These are phyloP conservation scores for Podaxis pistillaris DNA, from an alignment of 768 basidiomycete genomes.

Conservation along the genomic window DNA sequence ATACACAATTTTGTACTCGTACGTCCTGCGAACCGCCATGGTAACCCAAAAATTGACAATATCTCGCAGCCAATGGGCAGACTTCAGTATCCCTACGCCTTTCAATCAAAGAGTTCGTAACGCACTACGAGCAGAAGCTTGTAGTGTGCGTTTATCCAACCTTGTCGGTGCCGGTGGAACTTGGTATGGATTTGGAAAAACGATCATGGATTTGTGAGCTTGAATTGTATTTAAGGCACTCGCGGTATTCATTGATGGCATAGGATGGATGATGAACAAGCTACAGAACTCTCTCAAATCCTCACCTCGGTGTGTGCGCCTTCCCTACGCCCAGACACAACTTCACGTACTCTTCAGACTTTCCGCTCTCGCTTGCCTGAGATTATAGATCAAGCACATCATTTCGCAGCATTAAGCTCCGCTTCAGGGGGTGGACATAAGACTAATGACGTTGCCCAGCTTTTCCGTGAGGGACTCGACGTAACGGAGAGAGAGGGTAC, in stretches of 20 bases:
- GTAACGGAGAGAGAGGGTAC: constrained; percentile 89
- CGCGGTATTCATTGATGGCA: background rate
- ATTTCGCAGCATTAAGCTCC: constrained; percentile 73
- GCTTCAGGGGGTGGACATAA: constrained; percentile 49
- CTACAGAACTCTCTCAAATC: constrained; percentile 66
- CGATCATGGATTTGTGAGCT: constrained; percentile 76
- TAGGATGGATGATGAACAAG: constrained; percentile 78
- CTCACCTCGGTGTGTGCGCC: constrained; percentile 56
- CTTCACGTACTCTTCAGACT: constrained; percentile 43
- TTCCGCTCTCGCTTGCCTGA: constrained; percentile 77
- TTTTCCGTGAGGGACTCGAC: constrained; percentile 89
- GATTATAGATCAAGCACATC: constrained; percentile 83
- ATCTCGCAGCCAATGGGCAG: constrained; percentile 73
- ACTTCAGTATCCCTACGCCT: constrained; percentile 79
- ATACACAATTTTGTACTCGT: constrained; percentile 84
- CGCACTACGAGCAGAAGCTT: constrained; percentile 86
- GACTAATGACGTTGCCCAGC: constrained; percentile 59
- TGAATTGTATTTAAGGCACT: background rate
- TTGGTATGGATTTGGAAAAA: constrained; percentile 93
- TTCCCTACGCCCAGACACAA: background rate
- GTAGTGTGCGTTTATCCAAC: constrained; percentile 76
- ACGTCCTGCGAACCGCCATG: constrained; percentile 17
- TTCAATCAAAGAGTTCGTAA: constrained; percentile 78
- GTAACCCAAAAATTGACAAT: constrained; percentile 8
- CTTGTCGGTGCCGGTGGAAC: constrained; percentile 85